phyloP scores from a whole-genome alignment of 306 rosid genomes.

The Cucurbita moschata region DNA sequence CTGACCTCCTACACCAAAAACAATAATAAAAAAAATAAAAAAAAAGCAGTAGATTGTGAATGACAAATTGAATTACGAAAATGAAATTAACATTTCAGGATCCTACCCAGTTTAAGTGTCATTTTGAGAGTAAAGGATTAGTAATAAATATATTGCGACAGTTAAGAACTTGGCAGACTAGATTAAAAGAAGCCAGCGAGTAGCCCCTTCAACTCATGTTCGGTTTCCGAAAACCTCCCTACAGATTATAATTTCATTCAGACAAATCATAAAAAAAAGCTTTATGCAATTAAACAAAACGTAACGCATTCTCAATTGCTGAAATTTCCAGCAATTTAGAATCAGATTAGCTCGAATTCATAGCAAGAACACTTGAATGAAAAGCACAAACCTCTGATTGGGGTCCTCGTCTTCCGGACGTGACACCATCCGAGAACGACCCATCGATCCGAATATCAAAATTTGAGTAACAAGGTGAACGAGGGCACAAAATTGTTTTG shows the following conservation, averaged over 20 bases:
- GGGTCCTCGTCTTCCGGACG: conserved; percentile 17
- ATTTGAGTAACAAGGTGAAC: neutral
- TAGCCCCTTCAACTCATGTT: neutral
- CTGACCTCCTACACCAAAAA: neutral
- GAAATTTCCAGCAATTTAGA: neutral
- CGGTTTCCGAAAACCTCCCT: neutral
- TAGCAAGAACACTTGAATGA: neutral
- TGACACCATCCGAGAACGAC: conserved; percentile 34
- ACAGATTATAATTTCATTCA: neutral
- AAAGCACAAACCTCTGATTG: conserved; percentile 19
- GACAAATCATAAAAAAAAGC: neutral
- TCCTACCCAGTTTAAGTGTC: neutral
- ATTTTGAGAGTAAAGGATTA: neutral
- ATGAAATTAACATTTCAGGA: neutral
- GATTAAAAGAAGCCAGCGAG: neutral
- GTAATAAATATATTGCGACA: neutral
- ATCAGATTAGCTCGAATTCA: conserved; percentile 1
- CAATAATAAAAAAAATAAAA: neutral
- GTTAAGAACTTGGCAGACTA: neutral
- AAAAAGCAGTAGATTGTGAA: neutral
- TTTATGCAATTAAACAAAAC: neutral
- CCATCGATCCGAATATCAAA: conserved; percentile 19
- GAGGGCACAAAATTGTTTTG: neutral
- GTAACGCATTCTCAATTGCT: neutral
- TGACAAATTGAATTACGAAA: neutral